Evolutionary conservation across 345 rosid species (phyloP).

Genomic region (Geranium brycei): DNA sequence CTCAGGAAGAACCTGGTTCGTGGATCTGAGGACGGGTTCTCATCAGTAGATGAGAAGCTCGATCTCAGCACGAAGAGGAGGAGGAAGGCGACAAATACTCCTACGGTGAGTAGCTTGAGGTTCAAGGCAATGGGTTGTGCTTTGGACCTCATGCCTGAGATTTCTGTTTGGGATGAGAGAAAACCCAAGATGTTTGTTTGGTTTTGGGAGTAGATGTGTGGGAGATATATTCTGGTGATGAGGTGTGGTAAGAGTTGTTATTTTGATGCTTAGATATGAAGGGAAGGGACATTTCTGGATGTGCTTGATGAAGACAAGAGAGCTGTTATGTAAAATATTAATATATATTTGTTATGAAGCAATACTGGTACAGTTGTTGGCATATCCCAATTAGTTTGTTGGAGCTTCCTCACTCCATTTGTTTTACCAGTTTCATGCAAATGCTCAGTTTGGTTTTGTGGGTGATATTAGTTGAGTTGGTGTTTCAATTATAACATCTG

Average conservation of each 20-base stretch:
- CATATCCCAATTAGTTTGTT: neutral
- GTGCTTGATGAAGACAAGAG: slow-evolving; percentile 33
- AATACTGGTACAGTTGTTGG: neutral
- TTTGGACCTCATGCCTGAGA: too few species aligned
- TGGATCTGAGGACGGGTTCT: slow-evolving; percentile 15
- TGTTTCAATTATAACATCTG: too few species aligned
- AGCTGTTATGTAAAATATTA: slow-evolving; percentile 11
- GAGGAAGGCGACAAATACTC: slow-evolving; percentile 43
- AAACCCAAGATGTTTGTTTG: slow-evolving; percentile 5
- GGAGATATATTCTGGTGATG: neutral
- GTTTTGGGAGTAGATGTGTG: slow-evolving; percentile 33
- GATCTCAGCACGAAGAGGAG: slow-evolving; percentile 52
- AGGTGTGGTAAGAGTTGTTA: neutral
- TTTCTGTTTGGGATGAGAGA: slow-evolving; percentile 8
- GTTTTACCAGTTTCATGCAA: neutral
- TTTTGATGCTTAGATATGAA: slow-evolving; percentile 42
- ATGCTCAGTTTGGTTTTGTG: neutral
- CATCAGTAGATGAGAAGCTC: slow-evolving; percentile 25
- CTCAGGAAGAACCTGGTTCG: slow-evolving; percentile 9
- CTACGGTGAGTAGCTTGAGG: slow-evolving; percentile 48
- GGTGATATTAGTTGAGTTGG: too few species aligned
- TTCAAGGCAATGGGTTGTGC: slow-evolving; percentile 25
- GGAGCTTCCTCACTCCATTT: neutral
- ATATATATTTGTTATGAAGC: neutral
- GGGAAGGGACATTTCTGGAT: slow-evolving; percentile 20